These are phyloP conservation scores for Monilinia polystroma DNA, from an alignment of 2,329 filamentous ascomycete genomes.

Conservation along the genomic window DNA sequence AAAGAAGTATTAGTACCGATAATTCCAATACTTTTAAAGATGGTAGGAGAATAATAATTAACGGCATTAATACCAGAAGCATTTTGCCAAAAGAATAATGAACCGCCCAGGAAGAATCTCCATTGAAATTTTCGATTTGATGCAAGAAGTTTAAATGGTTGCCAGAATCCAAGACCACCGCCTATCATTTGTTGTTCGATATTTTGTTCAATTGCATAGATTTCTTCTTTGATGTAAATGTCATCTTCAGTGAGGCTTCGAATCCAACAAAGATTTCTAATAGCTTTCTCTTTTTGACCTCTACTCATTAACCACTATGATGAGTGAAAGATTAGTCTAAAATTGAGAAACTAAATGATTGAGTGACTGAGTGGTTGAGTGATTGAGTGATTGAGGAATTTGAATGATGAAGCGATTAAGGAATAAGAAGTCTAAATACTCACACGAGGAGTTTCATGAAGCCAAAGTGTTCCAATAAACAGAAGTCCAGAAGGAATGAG, in stretches of 20 bases:
- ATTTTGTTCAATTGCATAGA: conserved; percentile 67
- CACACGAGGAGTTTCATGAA: conserved; percentile 61
- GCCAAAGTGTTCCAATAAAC: conserved; percentile 57
- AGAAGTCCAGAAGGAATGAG: conserved; percentile 65
- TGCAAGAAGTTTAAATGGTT: conserved; percentile 52
- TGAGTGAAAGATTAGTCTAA: background rate
- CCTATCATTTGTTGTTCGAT: conserved; percentile 61
- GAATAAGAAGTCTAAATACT: background rate
- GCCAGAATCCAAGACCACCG: conserved; percentile 74
- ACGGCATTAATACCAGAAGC: conserved; percentile 33
- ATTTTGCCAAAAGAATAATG: conserved; percentile 34
- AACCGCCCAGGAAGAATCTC: conserved; percentile 16
- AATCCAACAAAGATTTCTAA: conserved; percentile 62
- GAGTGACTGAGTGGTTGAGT: too few relatives aligned
- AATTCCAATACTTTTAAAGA: conserved; percentile 33
- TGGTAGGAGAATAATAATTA: conserved; percentile 34
- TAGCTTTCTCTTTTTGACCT: conserved; percentile 57
- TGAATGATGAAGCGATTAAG: background rate
- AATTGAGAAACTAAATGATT: background rate
- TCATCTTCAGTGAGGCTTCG: conserved; percentile 56
- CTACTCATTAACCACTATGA: conserved; percentile 66
- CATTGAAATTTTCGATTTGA: conserved; percentile 6
- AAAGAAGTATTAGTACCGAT: conserved; percentile 30
- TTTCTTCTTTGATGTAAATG: conserved; percentile 70
- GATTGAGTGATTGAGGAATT: too few relatives aligned